Evolutionary conservation across 2,329 filamentous ascomycete genomes (phyloP).

Genomic region (Fusarium hostae): DNA sequence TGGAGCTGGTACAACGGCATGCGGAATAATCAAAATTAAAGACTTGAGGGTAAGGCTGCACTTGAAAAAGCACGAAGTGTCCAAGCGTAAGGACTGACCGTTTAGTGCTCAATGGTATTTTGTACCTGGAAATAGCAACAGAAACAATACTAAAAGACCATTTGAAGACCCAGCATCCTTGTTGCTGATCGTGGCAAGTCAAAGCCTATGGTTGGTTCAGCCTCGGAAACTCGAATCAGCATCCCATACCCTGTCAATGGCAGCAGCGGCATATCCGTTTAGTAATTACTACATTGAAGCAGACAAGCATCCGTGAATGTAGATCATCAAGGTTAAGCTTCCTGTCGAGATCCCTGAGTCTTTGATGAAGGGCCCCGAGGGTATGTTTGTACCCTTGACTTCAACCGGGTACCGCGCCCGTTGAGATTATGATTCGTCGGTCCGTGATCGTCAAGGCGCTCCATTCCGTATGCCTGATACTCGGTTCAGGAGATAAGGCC

Average conservation of each 20-base stretch:
- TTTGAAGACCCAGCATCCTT: background rate
- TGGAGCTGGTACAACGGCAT: background rate
- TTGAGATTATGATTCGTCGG: background rate
- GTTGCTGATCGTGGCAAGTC: background rate
- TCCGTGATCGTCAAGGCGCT: background rate
- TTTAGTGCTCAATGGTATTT: background rate
- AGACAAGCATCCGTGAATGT: background rate
- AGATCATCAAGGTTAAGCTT: background rate
- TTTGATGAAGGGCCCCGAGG: background rate
- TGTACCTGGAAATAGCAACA: background rate
- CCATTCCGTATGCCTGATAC: background rate
- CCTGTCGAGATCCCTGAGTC: background rate
- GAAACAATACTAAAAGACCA: background rate
- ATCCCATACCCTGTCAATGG: background rate
- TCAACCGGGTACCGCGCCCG: constrained; percentile 9
- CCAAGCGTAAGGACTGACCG: background rate
- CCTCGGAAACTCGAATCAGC: background rate
- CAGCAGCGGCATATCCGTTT: background rate
- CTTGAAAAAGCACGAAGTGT: background rate
- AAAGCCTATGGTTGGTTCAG: background rate
- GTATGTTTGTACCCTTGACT: background rate
- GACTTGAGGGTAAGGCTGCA: background rate
- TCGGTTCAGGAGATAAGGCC: background rate
- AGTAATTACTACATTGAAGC: background rate
- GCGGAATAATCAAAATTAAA: background rate